Evolutionary conservation across 257 asterid species (phyloP), one percentile per base, ranked within the genome.

Genomic region (Nicotiana otophora): DNA sequence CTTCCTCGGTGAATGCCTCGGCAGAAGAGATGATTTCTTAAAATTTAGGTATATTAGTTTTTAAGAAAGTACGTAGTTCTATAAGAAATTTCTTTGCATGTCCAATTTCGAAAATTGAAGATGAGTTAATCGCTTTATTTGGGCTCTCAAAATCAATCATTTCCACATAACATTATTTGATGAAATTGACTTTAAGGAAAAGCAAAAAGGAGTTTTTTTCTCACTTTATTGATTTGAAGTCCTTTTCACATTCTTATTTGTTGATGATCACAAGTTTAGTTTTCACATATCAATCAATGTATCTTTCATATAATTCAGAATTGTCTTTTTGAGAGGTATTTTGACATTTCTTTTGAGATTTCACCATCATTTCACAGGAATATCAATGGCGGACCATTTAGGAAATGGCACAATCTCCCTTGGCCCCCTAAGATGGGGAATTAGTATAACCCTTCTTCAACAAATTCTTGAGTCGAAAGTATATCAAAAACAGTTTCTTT

Each of bases 331-430:
- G 48, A 39, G 48, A 39, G 48, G 1, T 39, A 23, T 74, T 69
- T 85, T 84, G 89, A 86, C 86, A 83, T 33, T 81, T 83, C 77
- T 51, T 17, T 66, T 42, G 81, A 65, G 55, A 28, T 81, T 81
- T 86, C 91, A 78, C 77, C 84, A 87, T 90, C 87, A 81, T 77
- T 57, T 78, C 48, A 83, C 19, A 81, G 83, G 82, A 85, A 69
- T 82, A 85, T 86, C 84, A 62, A 74, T 53, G 65, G 80, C 63
- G 39, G 11, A 70, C 53, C 14, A 67, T 23, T 20, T 2, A n/a
- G 33, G 46, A 64, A 88, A 88, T 62, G 48, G 75, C 79, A 84
- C 83, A 83, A 57, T 66, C n/a, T 64, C 55, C 62, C 51, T 42
- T 75, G 92, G 90, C 90, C 15, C 91, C 90, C 86, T 70, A 46